Evolutionary conservation across 1,284 basidiomycete genomes (phyloP).

Genomic region (Cryptococcus depauperatus): DNA sequence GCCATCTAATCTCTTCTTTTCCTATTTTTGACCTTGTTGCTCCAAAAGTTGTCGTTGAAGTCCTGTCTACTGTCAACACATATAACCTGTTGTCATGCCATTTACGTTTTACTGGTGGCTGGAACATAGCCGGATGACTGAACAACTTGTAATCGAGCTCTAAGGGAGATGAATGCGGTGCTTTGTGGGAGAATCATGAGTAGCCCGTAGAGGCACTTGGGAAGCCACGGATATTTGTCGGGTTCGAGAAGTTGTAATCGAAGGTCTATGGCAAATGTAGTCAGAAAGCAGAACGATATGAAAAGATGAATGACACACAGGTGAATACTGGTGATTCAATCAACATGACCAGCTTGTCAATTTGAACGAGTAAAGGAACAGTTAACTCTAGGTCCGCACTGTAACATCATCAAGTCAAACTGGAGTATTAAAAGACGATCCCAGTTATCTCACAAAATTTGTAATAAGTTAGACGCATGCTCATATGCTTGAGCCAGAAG

Average conservation of each 20-base stretch:
- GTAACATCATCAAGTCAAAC: constrained; percentile 2
- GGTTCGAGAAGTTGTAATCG: constrained; percentile 94
- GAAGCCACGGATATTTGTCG: constrained; percentile 88
- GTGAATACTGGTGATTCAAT: constrained; percentile 99
- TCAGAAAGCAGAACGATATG: neutral
- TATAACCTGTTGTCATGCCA: neutral
- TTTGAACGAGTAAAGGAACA: constrained; percentile 86
- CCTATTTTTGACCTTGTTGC: constrained; percentile 61
- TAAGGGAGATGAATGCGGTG: constrained; percentile 87
- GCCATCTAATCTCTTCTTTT: constrained; percentile 88
- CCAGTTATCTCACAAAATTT: constrained; percentile 68
- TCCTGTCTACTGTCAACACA: constrained; percentile 2
- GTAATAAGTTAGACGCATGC: constrained; percentile 93
- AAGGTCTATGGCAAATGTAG: constrained; percentile 56
- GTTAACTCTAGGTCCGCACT: constrained; percentile 96
- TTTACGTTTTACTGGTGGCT: constrained; percentile 44
- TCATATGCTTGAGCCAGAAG: constrained; percentile 96
- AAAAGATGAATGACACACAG: constrained; percentile 51
- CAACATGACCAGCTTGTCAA: constrained; percentile 95
- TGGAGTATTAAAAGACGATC: constrained; percentile 7
- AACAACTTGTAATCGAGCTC: constrained; percentile 88
- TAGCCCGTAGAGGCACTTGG: constrained; percentile 95
- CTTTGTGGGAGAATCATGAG: constrained; percentile 97
- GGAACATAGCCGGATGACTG: constrained; percentile 90
- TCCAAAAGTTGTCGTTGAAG: constrained; percentile 17